Percentiles rank a stretch among this genome's conserved stretches.
Evolutionary conservation across 2,329 filamentous ascomycete genomes (phyloP).

Genomic region (Aspergillus terreus): DNA sequence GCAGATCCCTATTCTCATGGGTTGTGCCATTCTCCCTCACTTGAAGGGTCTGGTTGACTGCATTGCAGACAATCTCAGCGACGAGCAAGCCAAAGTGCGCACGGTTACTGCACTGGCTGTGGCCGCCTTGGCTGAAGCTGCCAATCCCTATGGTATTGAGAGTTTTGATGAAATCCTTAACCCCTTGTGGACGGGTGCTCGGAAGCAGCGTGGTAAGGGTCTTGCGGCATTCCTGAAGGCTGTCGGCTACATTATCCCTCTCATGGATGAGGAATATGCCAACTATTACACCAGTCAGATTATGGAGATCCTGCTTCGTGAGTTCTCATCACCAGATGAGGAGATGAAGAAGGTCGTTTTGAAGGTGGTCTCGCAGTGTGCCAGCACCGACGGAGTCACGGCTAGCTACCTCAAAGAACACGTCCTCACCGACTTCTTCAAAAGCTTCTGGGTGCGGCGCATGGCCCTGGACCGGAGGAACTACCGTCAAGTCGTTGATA

Average conservation of each 20-base stretch:
- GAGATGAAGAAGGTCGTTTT: slow-evolving; percentile 99
- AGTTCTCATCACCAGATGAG: slow-evolving; percentile 95
- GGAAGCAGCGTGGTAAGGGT: slow-evolving; percentile 94
- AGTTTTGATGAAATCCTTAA: slow-evolving; percentile 98
- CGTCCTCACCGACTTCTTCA: slow-evolving; percentile 94
- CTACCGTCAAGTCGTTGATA: slow-evolving; percentile 96
- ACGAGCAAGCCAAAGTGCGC: slow-evolving; percentile 95
- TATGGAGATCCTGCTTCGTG: slow-evolving; percentile 94
- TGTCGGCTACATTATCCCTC: slow-evolving; percentile 93
- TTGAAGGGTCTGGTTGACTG: slow-evolving; percentile 95
- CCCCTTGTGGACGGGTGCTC: slow-evolving; percentile 91
- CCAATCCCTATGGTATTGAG: slow-evolving; percentile 97
- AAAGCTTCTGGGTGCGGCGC: slow-evolving; percentile 94
- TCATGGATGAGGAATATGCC: slow-evolving; percentile 99
- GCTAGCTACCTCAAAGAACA: slow-evolving; percentile 93
- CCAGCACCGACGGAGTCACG: slow-evolving; percentile 90
- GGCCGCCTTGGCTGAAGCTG: slow-evolving; percentile 89
- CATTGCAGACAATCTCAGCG: slow-evolving; percentile 91
- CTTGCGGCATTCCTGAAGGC: slow-evolving; percentile 95
- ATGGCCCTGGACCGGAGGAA: slow-evolving; percentile 98
- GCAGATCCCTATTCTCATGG: slow-evolving; percentile 98
- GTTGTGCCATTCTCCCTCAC: slow-evolving; percentile 91
- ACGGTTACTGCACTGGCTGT: slow-evolving; percentile 95
- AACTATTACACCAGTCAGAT: slow-evolving; percentile 99
- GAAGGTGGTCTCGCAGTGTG: slow-evolving; percentile 95